These are phyloP conservation scores for Ganoderma leucocontextum DNA, from an alignment of 1,284 basidiomycete species.

Conservation along the genomic window DNA sequence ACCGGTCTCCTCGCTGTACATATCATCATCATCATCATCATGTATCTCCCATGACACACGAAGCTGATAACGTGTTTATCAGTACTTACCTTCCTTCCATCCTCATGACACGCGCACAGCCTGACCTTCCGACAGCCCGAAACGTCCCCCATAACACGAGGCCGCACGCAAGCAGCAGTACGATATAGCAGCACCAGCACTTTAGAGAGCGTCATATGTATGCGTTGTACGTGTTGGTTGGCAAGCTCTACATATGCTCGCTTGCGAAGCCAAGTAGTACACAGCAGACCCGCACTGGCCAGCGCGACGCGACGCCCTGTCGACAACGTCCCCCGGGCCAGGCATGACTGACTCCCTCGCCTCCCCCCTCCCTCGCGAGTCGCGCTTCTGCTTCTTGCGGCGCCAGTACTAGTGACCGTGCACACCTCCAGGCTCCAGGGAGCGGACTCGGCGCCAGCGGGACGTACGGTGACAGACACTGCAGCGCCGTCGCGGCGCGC, in stretches of 20 bases:
- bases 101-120: not conserved
- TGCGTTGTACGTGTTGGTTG: too few species aligned
- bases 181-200: too few species aligned
- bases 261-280: too few species aligned
- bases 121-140: not conserved
- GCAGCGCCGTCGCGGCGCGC: not conserved
- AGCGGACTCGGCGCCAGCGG: not conserved
- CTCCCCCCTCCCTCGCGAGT: too few species aligned
- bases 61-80: not conserved
- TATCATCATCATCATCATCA: not conserved
- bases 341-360: too few species aligned
- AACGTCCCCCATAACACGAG: not conserved
- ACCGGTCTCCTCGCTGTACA: slow-evolving; percentile 3
- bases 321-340: too few species aligned
- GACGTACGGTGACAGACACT: not conserved
- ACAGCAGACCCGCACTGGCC: too few species aligned
- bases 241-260: too few species aligned
- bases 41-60: not conserved
- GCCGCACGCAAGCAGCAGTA: not conserved
- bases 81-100: not conserved
- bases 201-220: too few species aligned
- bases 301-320: too few species aligned
- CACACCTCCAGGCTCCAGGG: slow-evolving; percentile 2
- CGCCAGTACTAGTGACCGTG: slow-evolving; percentile 1
- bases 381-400: not conserved